phyloP scores from a whole-genome alignment of 192 early-diverging fungal genomes.

The Geranomyces michiganensis region DNA sequence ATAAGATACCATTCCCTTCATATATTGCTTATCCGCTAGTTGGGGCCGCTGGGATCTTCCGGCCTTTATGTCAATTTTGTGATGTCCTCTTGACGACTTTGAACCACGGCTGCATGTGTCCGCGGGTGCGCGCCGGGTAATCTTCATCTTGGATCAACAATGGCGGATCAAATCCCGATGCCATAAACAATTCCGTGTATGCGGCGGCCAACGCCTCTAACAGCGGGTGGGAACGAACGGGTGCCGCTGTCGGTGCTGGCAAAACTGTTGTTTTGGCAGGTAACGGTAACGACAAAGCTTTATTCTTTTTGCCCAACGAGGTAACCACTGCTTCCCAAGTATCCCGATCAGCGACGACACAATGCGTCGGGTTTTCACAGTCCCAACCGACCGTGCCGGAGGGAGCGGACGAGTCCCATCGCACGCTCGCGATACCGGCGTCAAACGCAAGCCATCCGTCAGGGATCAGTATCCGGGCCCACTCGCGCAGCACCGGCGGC shows the following conservation, averaged over 20 bases:
- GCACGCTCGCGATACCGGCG: conserved; percentile 7
- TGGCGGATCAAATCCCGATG: not conserved
- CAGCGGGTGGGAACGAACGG: not conserved
- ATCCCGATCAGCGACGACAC: not conserved
- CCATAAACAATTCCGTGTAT: not conserved
- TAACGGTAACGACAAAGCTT: not conserved
- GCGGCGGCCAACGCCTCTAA: not conserved
- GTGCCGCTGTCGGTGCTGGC: not conserved
- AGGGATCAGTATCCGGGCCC: not conserved
- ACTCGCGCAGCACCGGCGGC: not conserved
- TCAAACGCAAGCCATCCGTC: conserved; percentile 8
- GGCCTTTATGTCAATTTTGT: no score
- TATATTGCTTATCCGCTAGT: no score
- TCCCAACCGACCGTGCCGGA: not conserved
- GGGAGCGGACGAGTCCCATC: not conserved
- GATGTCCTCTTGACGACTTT: not conserved
- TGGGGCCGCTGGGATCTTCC: no score
- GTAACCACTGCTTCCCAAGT: not conserved
- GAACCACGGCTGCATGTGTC: conserved; percentile 7
- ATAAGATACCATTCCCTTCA: no score
- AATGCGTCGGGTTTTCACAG: conserved; percentile 10
- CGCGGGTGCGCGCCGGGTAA: conserved; percentile 2
- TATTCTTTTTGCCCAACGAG: not conserved
- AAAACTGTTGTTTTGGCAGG: not conserved
- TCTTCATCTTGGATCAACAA: not conserved